Evolutionary conservation across 2,329 filamentous ascomycete genomes (phyloP).

Genomic region (Dactylonectria estremocensis): DNA sequence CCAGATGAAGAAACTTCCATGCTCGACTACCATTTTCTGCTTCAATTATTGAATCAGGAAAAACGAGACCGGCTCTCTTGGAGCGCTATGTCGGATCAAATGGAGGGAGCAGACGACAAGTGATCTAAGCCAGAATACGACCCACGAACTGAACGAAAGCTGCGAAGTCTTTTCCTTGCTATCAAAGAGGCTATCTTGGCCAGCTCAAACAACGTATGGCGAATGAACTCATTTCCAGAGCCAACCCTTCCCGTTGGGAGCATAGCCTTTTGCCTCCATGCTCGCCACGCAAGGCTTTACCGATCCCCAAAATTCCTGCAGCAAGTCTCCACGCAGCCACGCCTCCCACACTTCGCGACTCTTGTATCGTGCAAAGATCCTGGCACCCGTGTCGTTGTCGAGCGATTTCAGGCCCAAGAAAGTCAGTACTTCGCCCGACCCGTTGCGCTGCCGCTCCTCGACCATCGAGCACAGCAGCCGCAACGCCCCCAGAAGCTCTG

Average conservation of each 20-base stretch:
- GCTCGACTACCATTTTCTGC: no score
- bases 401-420: conserved; percentile 41
- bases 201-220: conserved; percentile 3
- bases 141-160: no score
- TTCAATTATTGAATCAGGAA: no score
- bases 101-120: no score
- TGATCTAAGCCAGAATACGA: no score
- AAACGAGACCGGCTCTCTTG: no score
- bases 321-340: conserved; percentile 32
- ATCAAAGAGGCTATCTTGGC: no score
- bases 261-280: conserved; percentile 40
- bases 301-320: conserved; percentile 40
- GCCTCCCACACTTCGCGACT: conserved; percentile 41
- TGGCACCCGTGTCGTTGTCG: conserved; percentile 40
- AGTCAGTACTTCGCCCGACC: conserved; percentile 38
- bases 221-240: conserved; percentile 41
- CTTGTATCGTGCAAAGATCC: conserved; percentile 44
- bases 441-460: conserved; percentile 31
- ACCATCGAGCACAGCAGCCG: conserved; percentile 36
- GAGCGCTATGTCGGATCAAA: no score
- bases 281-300: conserved; percentile 38
- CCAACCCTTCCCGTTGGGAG: conserved; percentile 46
- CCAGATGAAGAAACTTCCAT: no score
- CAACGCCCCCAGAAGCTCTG: conserved; percentile 34
- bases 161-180: no score